Percentiles rank a stretch among this genome's conserved stretches.
Evolutionary conservation across 768 basidiomycete genomes (phyloP).

Genomic region (Trametes cingulata): DNA sequence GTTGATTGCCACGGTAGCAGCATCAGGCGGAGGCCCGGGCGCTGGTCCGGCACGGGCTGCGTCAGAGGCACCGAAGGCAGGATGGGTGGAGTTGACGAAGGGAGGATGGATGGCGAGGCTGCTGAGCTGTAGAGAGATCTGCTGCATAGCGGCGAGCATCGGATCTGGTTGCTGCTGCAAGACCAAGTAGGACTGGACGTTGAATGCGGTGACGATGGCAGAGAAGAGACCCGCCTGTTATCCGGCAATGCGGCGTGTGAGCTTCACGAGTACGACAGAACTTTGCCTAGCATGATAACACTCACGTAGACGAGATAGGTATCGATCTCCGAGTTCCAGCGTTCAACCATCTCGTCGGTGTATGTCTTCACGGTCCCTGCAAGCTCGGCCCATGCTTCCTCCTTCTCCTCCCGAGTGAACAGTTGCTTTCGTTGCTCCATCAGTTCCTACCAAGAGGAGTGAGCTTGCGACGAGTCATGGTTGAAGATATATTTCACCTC

Average conservation of each 20-base stretch:
- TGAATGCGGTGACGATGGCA: conserved; percentile 28
- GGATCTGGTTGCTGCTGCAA: conserved; percentile 12
- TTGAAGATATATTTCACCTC: no score
- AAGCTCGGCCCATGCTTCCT: neutral
- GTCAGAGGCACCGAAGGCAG: neutral
- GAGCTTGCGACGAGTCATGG: no score
- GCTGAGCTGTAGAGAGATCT: neutral
- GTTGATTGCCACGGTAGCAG: neutral
- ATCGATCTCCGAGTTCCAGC: neutral
- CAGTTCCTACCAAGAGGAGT: neutral
- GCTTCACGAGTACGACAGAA: neutral
- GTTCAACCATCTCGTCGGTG: neutral
- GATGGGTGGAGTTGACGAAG: neutral
- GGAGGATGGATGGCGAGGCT: neutral
- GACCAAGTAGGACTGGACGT: conserved; percentile 19
- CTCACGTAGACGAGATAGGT: neutral
- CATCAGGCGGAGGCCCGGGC: neutral
- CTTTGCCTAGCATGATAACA: neutral
- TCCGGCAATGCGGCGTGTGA: neutral
- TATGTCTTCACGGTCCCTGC: neutral
- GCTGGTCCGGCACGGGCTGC: neutral
- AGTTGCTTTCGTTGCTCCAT: neutral
- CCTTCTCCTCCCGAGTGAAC: neutral
- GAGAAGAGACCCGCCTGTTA: conserved; percentile 30
- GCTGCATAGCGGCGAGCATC: neutral